Conservation (phyloP, 306 rosid species). For the Quercus rubra region DNA sequence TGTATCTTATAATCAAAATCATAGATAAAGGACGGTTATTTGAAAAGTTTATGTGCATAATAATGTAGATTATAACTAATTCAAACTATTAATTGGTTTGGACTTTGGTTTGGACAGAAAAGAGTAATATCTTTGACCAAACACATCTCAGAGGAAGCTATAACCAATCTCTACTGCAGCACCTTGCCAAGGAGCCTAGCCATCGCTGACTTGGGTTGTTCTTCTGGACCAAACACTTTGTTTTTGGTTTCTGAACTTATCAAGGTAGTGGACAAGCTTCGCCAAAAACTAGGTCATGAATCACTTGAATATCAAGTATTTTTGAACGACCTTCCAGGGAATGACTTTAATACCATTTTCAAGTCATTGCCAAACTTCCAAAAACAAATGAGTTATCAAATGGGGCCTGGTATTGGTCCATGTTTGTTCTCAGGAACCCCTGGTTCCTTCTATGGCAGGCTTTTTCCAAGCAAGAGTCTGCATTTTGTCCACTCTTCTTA, state of each 20-base stretch:
- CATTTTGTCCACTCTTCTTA: too few relatives aligned
- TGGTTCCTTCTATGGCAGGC: too few relatives aligned
- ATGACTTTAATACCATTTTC: too few relatives aligned
- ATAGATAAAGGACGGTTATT: too few relatives aligned
- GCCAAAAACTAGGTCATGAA: conserved; percentile 6
- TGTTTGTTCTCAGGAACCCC: conserved; percentile 13
- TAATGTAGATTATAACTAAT: too few relatives aligned
- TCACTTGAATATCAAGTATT: conserved; percentile 36
- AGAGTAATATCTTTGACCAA: too few relatives aligned
- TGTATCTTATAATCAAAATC: too few relatives aligned
- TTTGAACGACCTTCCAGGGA: conserved; percentile 25
- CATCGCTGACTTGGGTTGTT: conserved; percentile 59
- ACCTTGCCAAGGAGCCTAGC: conserved; percentile 1
- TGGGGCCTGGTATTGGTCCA: conserved; percentile 14
- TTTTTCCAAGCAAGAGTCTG: too few relatives aligned
- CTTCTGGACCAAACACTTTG: conserved; percentile 43
- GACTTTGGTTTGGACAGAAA: conserved; percentile 1
- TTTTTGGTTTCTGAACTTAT: conserved; percentile 19
- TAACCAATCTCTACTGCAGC: too few relatives aligned
- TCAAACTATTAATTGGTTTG: too few relatives aligned
- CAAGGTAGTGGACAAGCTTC: conserved; percentile 30
- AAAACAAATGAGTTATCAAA: conserved; percentile 21
- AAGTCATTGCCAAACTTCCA: conserved; percentile 30
- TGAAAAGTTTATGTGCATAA: too few relatives aligned
- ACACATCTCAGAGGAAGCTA: too few relatives aligned